These are phyloP conservation scores for Elasticomyces elasticus DNA, from an alignment of 495 filamentous ascomycete genomes.

Conservation along the genomic window DNA sequence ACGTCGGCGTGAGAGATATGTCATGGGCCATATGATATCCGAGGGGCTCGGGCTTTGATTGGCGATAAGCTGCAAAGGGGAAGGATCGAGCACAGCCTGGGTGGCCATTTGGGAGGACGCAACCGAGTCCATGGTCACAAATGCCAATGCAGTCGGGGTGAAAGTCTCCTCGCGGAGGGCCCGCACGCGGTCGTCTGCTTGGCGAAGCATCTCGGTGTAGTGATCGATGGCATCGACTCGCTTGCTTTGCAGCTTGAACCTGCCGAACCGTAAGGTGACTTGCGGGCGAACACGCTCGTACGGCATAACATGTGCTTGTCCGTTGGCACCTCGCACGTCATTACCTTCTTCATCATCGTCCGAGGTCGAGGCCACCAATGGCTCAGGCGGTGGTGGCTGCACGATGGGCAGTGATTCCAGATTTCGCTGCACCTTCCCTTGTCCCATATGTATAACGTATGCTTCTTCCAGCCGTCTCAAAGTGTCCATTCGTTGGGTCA, in stretches of 20 bases:
- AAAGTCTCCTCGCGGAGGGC: conserved; percentile 66
- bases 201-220: conserved; percentile 76
- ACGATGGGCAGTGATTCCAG: conserved; percentile 43
- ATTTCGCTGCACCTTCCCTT: conserved; percentile 39
- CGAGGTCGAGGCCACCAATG: conserved; percentile 25
- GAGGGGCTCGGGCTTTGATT: conserved; percentile 77
- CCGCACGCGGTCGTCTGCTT: conserved; percentile 66
- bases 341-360: conserved; percentile 38
- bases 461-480: conserved; percentile 72
- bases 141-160: conserved; percentile 68
- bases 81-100: conserved; percentile 82
- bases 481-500: conserved; percentile 54
- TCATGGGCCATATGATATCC: conserved; percentile 88
- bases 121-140: conserved; percentile 94
- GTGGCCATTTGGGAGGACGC: conserved; percentile 89
- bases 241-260: conserved; percentile 58
- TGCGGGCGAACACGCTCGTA: conserved; percentile 51
- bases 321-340: conserved; percentile 43
- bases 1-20: conserved; percentile 65
- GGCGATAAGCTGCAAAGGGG: conserved; percentile 73
- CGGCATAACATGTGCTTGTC: conserved; percentile 32
- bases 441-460: conserved; percentile 63
- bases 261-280: conserved; percentile 68
- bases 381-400: conserved; percentile 38
- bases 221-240: conserved; percentile 88